These are phyloP conservation scores for Tetrahymena thermophila DNA, from an alignment of 73 alveolate species.

Conservation along the genomic window DNA sequence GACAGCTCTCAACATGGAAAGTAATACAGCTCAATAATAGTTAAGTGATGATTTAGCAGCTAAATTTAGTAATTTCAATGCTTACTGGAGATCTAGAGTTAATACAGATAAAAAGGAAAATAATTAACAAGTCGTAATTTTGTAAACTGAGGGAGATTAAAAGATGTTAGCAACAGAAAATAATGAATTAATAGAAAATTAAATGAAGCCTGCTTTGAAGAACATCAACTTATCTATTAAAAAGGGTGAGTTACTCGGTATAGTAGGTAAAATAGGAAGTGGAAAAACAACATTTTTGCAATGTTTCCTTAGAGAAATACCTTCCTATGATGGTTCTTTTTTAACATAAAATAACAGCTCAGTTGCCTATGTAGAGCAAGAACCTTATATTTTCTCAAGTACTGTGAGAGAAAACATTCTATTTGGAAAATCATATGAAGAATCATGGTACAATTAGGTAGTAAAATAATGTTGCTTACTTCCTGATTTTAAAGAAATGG, in stretches of 20 bases:
- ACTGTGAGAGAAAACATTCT: constrained; percentile 62
- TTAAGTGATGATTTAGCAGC: neutral
- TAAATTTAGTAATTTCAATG: neutral
- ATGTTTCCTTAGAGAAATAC: constrained; percentile 55
- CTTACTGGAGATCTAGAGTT: neutral
- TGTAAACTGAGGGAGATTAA: neutral
- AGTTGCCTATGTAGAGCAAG: constrained; percentile 35
- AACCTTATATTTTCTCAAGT: constrained; percentile 14
- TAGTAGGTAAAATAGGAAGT: constrained; percentile 69
- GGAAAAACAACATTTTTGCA: constrained; percentile 57
- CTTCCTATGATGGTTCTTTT: constrained; percentile 9
- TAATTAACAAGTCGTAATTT: neutral
- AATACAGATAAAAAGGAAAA: neutral
- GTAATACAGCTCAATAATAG: neutral
- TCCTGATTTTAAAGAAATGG: constrained; percentile 20
- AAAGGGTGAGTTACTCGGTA: constrained; percentile 54
- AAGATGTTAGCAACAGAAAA: constrained; percentile 1
- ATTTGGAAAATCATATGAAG: constrained; percentile 59
- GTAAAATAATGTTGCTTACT: constrained; percentile 12
- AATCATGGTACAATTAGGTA: constrained; percentile 50
- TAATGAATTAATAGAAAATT: neutral
- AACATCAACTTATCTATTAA: constrained; percentile 26
- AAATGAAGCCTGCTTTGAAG: constrained; percentile 33
- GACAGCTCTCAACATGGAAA: neutral
- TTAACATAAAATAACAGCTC: neutral